phyloP scores from a whole-genome alignment of 768 basidiomycete species.

The Pleurotus djamor region DNA sequence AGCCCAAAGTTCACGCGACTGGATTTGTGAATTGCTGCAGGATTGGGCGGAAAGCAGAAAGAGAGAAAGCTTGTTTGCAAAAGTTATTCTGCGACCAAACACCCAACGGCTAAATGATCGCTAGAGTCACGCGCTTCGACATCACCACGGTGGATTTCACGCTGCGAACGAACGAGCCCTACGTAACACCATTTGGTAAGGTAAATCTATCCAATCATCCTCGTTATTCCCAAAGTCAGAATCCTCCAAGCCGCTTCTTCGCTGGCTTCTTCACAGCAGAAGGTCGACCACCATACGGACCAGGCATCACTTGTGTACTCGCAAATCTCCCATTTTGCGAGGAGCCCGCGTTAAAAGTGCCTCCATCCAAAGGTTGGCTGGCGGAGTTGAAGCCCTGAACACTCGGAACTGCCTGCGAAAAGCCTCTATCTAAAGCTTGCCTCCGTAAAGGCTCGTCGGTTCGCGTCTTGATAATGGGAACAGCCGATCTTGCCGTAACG shows the following conservation, averaged over 20 bases:
- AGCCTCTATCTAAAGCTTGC: conserved; percentile 8
- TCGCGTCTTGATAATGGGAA: conserved; percentile 3
- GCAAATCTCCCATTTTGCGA: conserved; percentile 41
- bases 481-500: conserved; percentile 23
- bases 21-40: conserved; percentile 7
- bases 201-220: not conserved
- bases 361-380: conserved; percentile 11
- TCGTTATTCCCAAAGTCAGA: conserved; percentile 35
- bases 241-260: conserved; percentile 77
- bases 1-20: conserved; percentile 11
- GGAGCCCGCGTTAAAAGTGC: conserved; percentile 5
- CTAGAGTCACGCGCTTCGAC: no score
- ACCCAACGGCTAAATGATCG: no score
- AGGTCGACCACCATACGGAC: conserved; percentile 66
- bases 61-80: conserved; percentile 1
- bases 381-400: conserved; percentile 2
- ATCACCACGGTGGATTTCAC: no score
- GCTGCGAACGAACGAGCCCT: no score
- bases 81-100: no score
- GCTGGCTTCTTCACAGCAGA: conserved; percentile 40
- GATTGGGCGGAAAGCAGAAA: not conserved
- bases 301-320: conserved; percentile 73
- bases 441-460: not conserved
- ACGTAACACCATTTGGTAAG: not conserved
- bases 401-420: conserved; percentile 9